phyloP scores from a whole-genome alignment of 148 eudicot species.

The Pouteria glomerata region DNA sequence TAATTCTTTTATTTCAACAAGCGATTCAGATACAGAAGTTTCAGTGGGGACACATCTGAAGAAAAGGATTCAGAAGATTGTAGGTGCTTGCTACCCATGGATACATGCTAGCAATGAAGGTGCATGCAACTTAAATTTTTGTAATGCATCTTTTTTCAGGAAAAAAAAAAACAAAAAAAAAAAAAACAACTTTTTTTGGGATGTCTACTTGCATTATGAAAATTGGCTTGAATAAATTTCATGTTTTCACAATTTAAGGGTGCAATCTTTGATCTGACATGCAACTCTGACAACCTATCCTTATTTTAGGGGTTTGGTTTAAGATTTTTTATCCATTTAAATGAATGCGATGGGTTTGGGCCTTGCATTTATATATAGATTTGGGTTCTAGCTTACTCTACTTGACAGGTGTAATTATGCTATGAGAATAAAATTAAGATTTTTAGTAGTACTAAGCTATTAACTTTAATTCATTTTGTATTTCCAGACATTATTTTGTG shows the following conservation, averaged over 20 bases:
- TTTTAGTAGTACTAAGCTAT: no score
- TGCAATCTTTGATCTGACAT: background rate
- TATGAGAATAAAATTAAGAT: no score
- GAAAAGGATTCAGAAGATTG: slow-evolving; percentile 52
- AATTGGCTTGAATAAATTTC: background rate
- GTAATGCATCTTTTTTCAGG: background rate
- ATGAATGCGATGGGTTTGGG: no score
- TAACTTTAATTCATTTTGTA: no score
- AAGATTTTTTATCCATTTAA: background rate
- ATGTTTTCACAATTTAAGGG: background rate
- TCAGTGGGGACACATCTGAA: slow-evolving; percentile 47
- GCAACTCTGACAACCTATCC: background rate
- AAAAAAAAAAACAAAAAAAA: background rate
- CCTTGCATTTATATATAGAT: no score
- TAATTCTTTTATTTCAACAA: slow-evolving; percentile 44
- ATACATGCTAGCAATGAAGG: slow-evolving; percentile 98
- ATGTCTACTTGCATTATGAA: background rate
- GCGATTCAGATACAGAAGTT: slow-evolving; percentile 40
- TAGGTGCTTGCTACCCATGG: slow-evolving; percentile 86
- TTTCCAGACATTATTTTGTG: no score
- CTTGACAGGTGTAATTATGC: no score
- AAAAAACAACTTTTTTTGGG: background rate
- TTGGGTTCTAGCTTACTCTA: no score
- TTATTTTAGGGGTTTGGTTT: background rate
- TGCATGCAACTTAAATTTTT: slow-evolving; percentile 16